A percentile compares a stretch with the other conserved stretches of the same genome.
Evolutionary conservation across 2,329 filamentous ascomycete genomes (phyloP).

Genomic region (Alternaria arborescens): DNA sequence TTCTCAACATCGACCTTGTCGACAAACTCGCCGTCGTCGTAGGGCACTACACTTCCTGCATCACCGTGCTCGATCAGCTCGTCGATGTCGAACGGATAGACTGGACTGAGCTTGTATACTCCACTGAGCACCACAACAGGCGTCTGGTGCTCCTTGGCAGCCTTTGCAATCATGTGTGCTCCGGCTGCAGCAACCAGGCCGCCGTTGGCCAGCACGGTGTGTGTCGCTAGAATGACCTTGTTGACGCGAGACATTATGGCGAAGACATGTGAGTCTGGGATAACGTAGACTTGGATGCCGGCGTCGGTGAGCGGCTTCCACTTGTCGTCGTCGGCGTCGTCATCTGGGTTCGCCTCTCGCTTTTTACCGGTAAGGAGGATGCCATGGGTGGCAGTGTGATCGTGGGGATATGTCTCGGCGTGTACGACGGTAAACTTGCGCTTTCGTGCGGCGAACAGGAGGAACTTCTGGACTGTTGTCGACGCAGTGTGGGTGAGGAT

Average conservation of each 20-base stretch:
- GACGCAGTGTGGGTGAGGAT: constrained; percentile 90
- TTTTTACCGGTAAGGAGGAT: constrained; percentile 66
- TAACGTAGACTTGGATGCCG: constrained; percentile 82
- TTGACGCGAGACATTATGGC: constrained; percentile 95
- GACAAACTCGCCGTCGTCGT: constrained; percentile 80
- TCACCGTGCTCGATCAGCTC: constrained; percentile 87
- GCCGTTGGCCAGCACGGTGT: constrained; percentile 87
- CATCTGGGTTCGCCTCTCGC: constrained; percentile 55
- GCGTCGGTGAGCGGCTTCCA: constrained; percentile 81
- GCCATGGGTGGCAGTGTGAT: constrained; percentile 69
- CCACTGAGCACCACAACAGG: constrained; percentile 90
- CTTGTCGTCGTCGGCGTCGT: constrained; percentile 62
- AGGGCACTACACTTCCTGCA: constrained; percentile 77
- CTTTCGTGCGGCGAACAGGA: constrained; percentile 86
- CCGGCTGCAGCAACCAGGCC: constrained; percentile 85
- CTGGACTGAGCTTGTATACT: constrained; percentile 91
- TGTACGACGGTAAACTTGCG: constrained; percentile 92
- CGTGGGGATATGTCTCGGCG: constrained; percentile 76
- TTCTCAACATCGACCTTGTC: constrained; percentile 80
- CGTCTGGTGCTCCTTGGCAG: constrained; percentile 81
- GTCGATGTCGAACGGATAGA: constrained; percentile 84
- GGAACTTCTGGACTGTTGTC: constrained; percentile 85
- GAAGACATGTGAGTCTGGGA: constrained; percentile 85
- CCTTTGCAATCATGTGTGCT: constrained; percentile 82
- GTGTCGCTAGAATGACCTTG: constrained; percentile 91